Conservation (phyloP, 768 basidiomycete species). For the Rhodocollybia butyracea region DNA sequence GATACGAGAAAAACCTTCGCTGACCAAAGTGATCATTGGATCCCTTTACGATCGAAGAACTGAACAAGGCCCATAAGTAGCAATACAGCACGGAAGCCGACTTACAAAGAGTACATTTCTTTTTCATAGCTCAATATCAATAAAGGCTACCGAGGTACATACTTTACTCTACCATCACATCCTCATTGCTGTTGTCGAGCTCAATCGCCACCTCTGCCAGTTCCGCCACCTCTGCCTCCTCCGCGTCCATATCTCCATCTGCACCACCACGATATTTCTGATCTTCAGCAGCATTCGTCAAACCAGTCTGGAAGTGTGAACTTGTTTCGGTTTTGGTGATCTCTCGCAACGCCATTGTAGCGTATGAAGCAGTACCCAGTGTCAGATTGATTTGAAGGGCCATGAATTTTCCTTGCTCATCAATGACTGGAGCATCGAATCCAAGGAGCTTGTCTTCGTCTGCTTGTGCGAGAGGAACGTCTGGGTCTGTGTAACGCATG, state of each 20-base stretch:
- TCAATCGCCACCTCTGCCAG: too few species aligned
- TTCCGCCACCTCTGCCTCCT: too few species aligned
- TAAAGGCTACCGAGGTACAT: too few species aligned
- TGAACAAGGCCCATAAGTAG: too few species aligned
- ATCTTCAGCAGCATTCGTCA: constrained; percentile 78
- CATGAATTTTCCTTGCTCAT: constrained; percentile 76
- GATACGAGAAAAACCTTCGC: too few species aligned
- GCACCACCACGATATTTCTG: constrained; percentile 71
- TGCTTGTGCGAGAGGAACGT: constrained; percentile 86
- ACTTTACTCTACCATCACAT: too few species aligned
- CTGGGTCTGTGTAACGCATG: constrained; percentile 89
- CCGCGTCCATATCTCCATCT: constrained; percentile 23
- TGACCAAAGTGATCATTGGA: too few species aligned
- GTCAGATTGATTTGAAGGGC: constrained; percentile 83
- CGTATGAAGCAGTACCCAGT: constrained; percentile 92
- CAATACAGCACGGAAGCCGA: too few species aligned
- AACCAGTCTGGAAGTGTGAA: constrained; percentile 80
- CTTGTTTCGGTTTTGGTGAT: constrained; percentile 95
- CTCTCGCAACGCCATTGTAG: constrained; percentile 96
- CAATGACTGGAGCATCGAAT: constrained; percentile 66
- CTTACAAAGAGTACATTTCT: too few species aligned
- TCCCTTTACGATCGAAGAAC: too few species aligned
- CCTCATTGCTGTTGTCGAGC: too few species aligned
- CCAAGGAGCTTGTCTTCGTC: constrained; percentile 92
- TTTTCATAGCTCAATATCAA: too few species aligned